Conservation (phyloP, 306 rosid species). For the Crotalaria pallida region DNA sequence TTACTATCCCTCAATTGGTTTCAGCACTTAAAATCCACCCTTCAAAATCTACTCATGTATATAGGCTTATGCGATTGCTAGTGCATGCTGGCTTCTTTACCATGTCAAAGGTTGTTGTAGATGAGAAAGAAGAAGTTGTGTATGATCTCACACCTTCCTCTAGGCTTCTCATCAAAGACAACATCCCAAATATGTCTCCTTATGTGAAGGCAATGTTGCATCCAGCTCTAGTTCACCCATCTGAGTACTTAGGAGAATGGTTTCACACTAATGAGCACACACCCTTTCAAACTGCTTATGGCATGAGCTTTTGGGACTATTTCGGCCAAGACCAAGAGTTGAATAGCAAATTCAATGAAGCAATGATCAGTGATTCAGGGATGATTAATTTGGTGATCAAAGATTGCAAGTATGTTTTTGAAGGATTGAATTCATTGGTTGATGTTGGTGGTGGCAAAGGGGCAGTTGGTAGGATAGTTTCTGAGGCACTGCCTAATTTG, state of each 20-base stretch:
- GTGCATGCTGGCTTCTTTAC: slow-evolving; percentile 35
- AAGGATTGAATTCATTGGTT: slow-evolving; percentile 35
- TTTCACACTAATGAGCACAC: slow-evolving; percentile 15
- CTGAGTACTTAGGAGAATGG: slow-evolving; percentile 32
- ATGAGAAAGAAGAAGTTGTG: slow-evolving; percentile 7
- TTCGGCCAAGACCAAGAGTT: slow-evolving; percentile 20
- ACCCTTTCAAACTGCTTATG: slow-evolving; percentile 30
- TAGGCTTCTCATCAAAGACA: slow-evolving; percentile 21
- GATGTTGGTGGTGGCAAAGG: slow-evolving; percentile 41
- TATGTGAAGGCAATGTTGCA: slow-evolving; percentile 24
- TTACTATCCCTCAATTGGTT: slow-evolving; percentile 30
- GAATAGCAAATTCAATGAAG: slow-evolving; percentile 28
- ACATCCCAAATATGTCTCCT: slow-evolving; percentile 17
- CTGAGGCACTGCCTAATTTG: slow-evolving; percentile 21
- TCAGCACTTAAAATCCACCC: slow-evolving; percentile 32
- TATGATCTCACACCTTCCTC: slow-evolving; percentile 36
- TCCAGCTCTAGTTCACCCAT: slow-evolving; percentile 18
- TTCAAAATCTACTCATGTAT: slow-evolving; percentile 9
- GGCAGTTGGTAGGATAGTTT: slow-evolving; percentile 12
- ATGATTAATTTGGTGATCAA: slow-evolving; percentile 40
- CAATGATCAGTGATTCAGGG: slow-evolving; percentile 43
- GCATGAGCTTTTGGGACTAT: slow-evolving; percentile 30
- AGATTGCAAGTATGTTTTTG: slow-evolving; percentile 41
- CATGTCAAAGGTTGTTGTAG: not conserved
- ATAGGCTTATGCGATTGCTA: slow-evolving; percentile 34